A percentile compares a stretch with the other conserved stretches of the same genome.
These are phyloP conservation scores for Diaporthe destruens DNA, from an alignment of 2,329 filamentous ascomycete genomes.

Conservation along the genomic window DNA sequence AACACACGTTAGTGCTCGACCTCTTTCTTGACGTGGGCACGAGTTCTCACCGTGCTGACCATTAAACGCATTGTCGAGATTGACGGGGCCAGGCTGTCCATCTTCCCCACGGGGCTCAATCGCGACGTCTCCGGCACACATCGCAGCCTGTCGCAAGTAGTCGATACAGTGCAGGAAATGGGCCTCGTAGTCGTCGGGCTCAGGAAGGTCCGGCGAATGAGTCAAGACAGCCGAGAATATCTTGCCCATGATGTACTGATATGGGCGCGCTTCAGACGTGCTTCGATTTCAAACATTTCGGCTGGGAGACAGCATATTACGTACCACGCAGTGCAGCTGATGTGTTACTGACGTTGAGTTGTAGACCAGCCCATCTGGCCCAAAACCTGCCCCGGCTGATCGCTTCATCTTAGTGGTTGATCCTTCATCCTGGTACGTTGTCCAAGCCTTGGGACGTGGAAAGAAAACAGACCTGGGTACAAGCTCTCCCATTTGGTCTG, in stretches of 20 bases:
- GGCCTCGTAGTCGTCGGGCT: conserved; percentile 46
- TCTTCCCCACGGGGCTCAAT: conserved; percentile 45
- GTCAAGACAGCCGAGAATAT: conserved; percentile 49
- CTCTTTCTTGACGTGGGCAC: too few relatives aligned
- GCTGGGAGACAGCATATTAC: conserved; percentile 12
- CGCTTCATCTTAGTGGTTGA: neutral
- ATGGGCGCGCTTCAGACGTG: neutral
- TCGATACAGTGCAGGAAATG: conserved; percentile 55
- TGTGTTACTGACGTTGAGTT: conserved; percentile 58
- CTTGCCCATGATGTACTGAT: conserved; percentile 51
- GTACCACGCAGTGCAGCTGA: conserved; percentile 56
- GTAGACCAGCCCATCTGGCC: conserved; percentile 47
- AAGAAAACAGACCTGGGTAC: conserved; percentile 52
- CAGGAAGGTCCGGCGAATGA: conserved; percentile 31
- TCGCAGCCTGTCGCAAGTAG: conserved; percentile 47
- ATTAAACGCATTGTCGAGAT: conserved; percentile 45
- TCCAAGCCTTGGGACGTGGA: too few relatives aligned
- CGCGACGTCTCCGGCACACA: conserved; percentile 47
- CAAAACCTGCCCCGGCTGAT: conserved; percentile 35
- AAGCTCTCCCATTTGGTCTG: conserved; percentile 55
- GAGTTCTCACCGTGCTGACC: conserved; percentile 44
- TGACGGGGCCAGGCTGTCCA: conserved; percentile 44
- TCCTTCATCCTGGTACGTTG: too few relatives aligned
- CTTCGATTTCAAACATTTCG: neutral
- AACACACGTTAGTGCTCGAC: conserved; percentile 20